These are phyloP conservation scores for Metschnikowia gelsemii DNA, from an alignment of 805 yeast genomes.

Conservation along the genomic window DNA sequence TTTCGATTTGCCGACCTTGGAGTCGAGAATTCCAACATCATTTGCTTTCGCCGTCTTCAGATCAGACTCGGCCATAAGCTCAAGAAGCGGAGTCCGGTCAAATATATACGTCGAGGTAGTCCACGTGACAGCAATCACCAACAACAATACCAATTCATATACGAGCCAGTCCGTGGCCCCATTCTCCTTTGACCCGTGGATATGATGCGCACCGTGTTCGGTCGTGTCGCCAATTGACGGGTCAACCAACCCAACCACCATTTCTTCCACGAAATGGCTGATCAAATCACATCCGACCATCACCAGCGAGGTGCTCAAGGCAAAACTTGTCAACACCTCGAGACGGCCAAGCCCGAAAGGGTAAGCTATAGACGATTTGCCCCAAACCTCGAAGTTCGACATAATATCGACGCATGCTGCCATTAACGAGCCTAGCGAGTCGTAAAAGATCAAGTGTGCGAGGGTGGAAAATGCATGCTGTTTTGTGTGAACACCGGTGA, in stretches of 20 bases:
- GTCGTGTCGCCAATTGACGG: constrained; percentile 20
- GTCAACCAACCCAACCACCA: constrained; percentile 42
- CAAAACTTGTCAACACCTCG: constrained; percentile 86
- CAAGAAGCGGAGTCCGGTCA: constrained; percentile 34
- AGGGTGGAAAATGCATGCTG: constrained; percentile 68
- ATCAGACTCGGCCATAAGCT: constrained; percentile 24
- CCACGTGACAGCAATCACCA: constrained; percentile 25
- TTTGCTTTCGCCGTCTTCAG: background rate
- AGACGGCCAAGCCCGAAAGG: constrained; percentile 95
- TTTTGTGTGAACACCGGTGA: constrained; percentile 56
- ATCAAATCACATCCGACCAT: constrained; percentile 90
- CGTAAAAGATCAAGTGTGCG: constrained; percentile 86
- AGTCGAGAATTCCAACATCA: constrained; percentile 3
- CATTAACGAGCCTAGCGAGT: constrained; percentile 72
- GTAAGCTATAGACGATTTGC: constrained; percentile 69
- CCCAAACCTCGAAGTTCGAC: constrained; percentile 94
- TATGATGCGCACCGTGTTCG: constrained; percentile 39
- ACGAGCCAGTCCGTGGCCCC: constrained; percentile 26
- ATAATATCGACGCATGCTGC: constrained; percentile 72
- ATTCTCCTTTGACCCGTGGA: constrained; percentile 29
- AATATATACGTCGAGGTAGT: constrained; percentile 36
- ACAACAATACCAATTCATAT: constrained; percentile 29
- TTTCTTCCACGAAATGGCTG: constrained; percentile 83
- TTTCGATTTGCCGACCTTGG: background rate
- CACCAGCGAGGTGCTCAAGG: constrained; percentile 75